A percentile compares a stretch with the other conserved stretches of the same genome.
Evolutionary conservation across 345 rosid genomes (phyloP).

Genomic region (Bretschneidera sinensis): DNA sequence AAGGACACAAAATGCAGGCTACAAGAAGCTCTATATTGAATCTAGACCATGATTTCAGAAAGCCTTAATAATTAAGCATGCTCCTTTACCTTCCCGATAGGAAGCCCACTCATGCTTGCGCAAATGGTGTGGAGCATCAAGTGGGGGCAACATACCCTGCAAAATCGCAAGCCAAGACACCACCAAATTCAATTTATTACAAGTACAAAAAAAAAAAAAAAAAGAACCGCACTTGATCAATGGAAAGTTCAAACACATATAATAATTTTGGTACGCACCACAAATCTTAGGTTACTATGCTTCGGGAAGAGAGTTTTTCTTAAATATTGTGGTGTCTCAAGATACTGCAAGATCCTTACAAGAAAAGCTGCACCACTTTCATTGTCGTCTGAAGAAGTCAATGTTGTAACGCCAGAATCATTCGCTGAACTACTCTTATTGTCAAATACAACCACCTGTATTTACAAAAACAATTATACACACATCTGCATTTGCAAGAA

Average conservation of each 20-base stretch:
- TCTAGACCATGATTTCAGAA: not conserved
- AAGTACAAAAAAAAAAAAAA: slow-evolving; percentile 2
- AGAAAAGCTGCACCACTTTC: slow-evolving; percentile 84
- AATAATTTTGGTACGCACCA: slow-evolving; percentile 39
- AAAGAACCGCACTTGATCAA: not conserved
- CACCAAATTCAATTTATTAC: not conserved
- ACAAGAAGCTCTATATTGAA: not conserved
- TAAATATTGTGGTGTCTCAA: slow-evolving; percentile 92
- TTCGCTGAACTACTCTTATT: slow-evolving; percentile 37
- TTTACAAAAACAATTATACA: not conserved
- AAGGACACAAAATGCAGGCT: not conserved
- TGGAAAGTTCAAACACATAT: no score
- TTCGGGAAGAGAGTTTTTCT: slow-evolving; percentile 79
- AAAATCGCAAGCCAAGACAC: not conserved
- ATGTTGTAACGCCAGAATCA: slow-evolving; percentile 17
- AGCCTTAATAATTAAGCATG: not conserved
- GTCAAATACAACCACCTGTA: slow-evolving; percentile 85
- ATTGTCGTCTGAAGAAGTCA: slow-evolving; percentile 36
- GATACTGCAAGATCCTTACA: slow-evolving; percentile 66
- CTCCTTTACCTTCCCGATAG: slow-evolving; percentile 67
- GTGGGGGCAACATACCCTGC: slow-evolving; percentile 92
- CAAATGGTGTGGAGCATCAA: slow-evolving; percentile 96
- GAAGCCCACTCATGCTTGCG: slow-evolving; percentile 96
- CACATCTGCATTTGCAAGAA: not conserved
- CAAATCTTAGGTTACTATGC: slow-evolving; percentile 74